Conservation (phyloP, 2,329 filamentous ascomycete genomes). For the Hysterium pulicare region DNA sequence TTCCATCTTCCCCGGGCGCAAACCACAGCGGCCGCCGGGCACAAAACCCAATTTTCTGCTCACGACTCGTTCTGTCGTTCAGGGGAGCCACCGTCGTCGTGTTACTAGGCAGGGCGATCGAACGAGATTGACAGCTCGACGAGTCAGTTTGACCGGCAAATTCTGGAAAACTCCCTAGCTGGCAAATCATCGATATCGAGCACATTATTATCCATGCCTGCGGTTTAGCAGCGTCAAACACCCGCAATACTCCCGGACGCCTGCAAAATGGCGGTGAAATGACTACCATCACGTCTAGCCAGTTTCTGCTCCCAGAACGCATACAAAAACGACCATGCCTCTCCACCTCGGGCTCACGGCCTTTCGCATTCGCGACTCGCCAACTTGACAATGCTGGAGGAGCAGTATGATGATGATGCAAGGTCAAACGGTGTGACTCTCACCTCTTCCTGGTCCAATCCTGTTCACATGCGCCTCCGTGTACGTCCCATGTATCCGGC, state of each 20-base stretch:
- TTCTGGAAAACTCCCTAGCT: constrained; percentile 1
- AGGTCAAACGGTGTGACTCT: too few species aligned
- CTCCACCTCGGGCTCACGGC: constrained; percentile 16
- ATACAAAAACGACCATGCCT: neutral
- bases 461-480: too few species aligned
- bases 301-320: too few species aligned
- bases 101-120: neutral
- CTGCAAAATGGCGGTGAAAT: constrained; percentile 32
- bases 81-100: neutral
- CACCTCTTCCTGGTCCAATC: too few species aligned
- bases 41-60: constrained; percentile 14
- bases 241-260: constrained; percentile 22
- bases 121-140: neutral
- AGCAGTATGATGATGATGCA: neutral
- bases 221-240: neutral
- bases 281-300: too few species aligned
- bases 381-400: neutral
- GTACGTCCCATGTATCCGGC: too few species aligned
- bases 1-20: constrained; percentile 30
- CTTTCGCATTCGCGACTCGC: constrained; percentile 9
- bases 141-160: constrained; percentile 2
- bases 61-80: constrained; percentile 8
- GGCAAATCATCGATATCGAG: neutral
- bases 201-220: neutral
- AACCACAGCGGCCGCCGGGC: constrained; percentile 21